phyloP scores from a whole-genome alignment of 2,329 filamentous ascomycete genomes.

The Fusarium vanettenii region DNA sequence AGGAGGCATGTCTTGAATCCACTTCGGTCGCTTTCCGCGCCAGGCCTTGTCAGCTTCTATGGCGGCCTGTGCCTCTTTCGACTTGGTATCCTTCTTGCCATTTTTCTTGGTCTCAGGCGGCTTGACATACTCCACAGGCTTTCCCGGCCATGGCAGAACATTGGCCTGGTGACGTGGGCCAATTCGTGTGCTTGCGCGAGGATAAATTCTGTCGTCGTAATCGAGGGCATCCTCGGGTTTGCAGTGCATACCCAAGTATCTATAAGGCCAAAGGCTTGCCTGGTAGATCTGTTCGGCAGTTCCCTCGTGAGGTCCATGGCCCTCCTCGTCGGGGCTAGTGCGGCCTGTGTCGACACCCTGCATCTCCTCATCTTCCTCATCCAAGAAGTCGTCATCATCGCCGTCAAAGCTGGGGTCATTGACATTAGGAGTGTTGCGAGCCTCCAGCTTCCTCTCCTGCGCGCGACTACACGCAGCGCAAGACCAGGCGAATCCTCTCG shows the following conservation, averaged over 20 bases:
- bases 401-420: constrained; percentile 74
- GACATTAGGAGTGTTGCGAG: constrained; percentile 83
- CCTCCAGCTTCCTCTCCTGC: constrained; percentile 93
- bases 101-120: constrained; percentile 86
- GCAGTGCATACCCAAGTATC: constrained; percentile 95
- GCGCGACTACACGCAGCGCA: constrained; percentile 95
- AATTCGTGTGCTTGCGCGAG: constrained; percentile 90
- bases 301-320: constrained; percentile 64
- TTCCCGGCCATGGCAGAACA: constrained; percentile 86
- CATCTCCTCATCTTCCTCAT: constrained; percentile 78
- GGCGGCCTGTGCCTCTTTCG: constrained; percentile 82
- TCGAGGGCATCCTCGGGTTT: constrained; percentile 95
- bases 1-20: constrained; percentile 90
- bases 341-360: constrained; percentile 67
- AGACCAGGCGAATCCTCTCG: constrained; percentile 97
- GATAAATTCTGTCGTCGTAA: constrained; percentile 97
- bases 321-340: constrained; percentile 73
- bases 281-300: constrained; percentile 92
- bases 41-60: constrained; percentile 85
- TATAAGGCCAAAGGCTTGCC: constrained; percentile 94
- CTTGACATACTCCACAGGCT: constrained; percentile 90
- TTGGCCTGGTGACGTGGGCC: constrained; percentile 92
- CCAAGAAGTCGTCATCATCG: constrained; percentile 72
- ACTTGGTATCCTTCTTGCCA: constrained; percentile 81
- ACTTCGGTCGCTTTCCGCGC: constrained; percentile 86